Conservation (phyloP, 2,329 filamentous ascomycete genomes). For the Curvularia eragrostidis region DNA sequence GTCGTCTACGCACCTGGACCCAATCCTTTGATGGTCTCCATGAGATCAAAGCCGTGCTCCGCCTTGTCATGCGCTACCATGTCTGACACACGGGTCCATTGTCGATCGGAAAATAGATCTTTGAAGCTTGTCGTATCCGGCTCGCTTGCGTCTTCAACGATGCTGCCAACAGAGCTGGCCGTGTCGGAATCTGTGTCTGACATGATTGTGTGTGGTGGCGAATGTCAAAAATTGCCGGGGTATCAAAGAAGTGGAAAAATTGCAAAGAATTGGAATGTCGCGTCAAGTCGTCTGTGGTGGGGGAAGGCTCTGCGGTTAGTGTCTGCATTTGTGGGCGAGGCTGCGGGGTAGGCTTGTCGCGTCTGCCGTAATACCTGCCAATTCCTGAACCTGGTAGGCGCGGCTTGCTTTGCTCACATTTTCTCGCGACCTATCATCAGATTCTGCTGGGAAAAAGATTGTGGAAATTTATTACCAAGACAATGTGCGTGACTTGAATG, state of each 20-base stretch:
- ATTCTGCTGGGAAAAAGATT: no score
- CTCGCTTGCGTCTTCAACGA: slow-evolving; percentile 46
- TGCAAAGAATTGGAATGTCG: not conserved
- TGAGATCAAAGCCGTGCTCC: slow-evolving; percentile 39
- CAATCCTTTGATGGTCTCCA: slow-evolving; percentile 36
- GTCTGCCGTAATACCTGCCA: slow-evolving; percentile 25
- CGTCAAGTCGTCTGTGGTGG: slow-evolving; percentile 18
- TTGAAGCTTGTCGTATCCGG: slow-evolving; percentile 46
- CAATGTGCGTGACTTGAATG: no score
- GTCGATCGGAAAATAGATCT: slow-evolving; percentile 45
- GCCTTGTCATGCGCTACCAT: slow-evolving; percentile 39
- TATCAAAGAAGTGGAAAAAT: slow-evolving; percentile 9
- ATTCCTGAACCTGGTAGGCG: not conserved
- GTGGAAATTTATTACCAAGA: no score
- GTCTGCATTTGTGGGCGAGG: slow-evolving; percentile 39
- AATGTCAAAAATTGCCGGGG: not conserved
- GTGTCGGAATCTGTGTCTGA: slow-evolving; percentile 40
- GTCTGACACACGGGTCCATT: slow-evolving; percentile 36
- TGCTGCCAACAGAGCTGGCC: slow-evolving; percentile 44
- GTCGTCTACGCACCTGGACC: slow-evolving; percentile 33
- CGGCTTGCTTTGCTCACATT: not conserved
- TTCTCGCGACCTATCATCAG: no score
- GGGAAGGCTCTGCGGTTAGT: slow-evolving; percentile 34
- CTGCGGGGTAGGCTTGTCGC: slow-evolving; percentile 32
- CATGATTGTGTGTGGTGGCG: slow-evolving; percentile 26